Base-by-base conservation (phyloP, 306 rosid genomes). In the Cucurbita maxima region DNA sequence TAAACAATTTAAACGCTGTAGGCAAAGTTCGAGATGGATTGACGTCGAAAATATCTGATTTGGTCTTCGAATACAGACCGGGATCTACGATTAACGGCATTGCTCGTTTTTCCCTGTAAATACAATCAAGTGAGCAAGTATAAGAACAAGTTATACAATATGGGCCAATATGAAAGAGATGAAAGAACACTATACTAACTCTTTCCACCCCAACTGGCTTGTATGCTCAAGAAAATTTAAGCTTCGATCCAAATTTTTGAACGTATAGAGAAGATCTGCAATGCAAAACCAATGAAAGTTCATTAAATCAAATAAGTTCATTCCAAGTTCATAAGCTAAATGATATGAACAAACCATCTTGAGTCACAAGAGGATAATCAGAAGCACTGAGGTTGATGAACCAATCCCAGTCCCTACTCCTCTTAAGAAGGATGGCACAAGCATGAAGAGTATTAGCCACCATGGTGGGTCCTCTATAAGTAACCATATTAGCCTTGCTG, bases 311-410 rank as follows among this genome's bases (percentile, higher is more conserved):
- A 37, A 9, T 4, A 43, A 75, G 37, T 3, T 18, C 36, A 52
- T 36, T 16, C 10, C 36, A 12, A 48, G 50, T 20, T 48, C 2
- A 25, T 0, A 30, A 34, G 70, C 37, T 48, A 50, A 16, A 50
- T 61, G 77, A 22, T 25, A 72, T 56, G 12, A 38, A 84, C 96
- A 79, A 78, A 91, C 99, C 99, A 84, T 95, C 99, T 75, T 91
- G 97, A 76, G 99, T 89, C 11, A 95, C 96, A 30, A 95, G 97
- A 55, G 99, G 99, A 84, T 95, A 91, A 77, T 95, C 97, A 0
- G 99, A 95, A 61, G 99, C 99, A 75, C 99, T 95, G 34, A 94
- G 99, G 79, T 94, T 95, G 84, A 95, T 95, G 79, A 95, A 95
- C 99, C 97, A 95, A 76, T 95, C 97, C 99, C 99, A 95, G 18